Evolutionary conservation across 1,284 basidiomycete genomes (phyloP), one percentile per base, ranked within the genome.

Genomic region (Trichosporon sp.): DNA sequence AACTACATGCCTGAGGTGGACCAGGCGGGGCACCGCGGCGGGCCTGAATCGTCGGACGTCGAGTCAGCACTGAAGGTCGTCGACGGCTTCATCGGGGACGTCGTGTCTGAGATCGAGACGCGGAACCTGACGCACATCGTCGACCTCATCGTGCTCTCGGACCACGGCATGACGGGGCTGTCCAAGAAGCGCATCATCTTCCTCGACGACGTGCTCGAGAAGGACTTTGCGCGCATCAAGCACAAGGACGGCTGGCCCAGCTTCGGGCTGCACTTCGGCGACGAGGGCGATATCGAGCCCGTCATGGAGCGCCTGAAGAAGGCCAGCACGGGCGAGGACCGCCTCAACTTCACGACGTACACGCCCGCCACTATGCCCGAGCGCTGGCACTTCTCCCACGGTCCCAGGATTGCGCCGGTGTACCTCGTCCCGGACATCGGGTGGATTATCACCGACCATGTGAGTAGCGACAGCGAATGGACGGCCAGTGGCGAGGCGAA

Each of bases 151-250:
- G 93, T 95, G 75, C 92, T 97, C 65, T 92, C 90, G 69, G 95
- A 97, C 81, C 94, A 97, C 78, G 95, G 94, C 3, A 96, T 97
- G 94, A 90, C 89, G 0, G 89, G 90, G 74, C 95, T 93, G 8
- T 89, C 88, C 71, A 87, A 91, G 73, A 88, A 89, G 0, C 87
- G 90, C 63, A 85, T 89, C 65, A 84, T 96, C 42, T 93, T 90
- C 80, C 85, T 97, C 65, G 93, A 97, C 78, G 89, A 92, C 70
- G 87, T 94, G 68, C 84, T 95, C n/a, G 92, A 91, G 0, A 88
- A 91, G 1, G 90, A 89, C 1, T 86, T 88, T 70, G 79, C 80
- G 23, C 84, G 83, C 62, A 89, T 92, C 70, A 87, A 88, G 69
- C 89, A 91, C 75, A 87, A 88, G 72, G 92, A 94, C 73, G 93